These are phyloP conservation scores for Talaromyces sp. DNA, from an alignment of 2,329 filamentous ascomycete genomes.

Conservation along the genomic window DNA sequence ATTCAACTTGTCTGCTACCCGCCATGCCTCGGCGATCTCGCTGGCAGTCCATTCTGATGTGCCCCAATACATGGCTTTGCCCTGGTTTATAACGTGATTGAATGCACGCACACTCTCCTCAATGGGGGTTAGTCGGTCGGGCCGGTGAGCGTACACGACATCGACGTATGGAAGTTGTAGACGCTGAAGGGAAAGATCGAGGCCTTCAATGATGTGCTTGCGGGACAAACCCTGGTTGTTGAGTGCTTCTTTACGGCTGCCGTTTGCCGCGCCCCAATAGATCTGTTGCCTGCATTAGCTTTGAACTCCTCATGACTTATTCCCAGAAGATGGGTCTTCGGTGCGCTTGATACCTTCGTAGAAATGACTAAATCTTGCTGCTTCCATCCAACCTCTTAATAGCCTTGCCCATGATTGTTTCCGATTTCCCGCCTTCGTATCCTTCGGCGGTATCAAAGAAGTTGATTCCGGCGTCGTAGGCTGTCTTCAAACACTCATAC, in stretches of 20 bases:
- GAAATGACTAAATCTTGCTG: constrained; percentile 57
- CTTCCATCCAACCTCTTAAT: constrained; percentile 59
- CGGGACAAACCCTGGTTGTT: constrained; percentile 66
- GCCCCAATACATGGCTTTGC: constrained; percentile 69
- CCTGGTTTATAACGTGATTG: constrained; percentile 65
- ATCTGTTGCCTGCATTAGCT: constrained; percentile 40
- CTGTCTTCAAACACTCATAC: constrained; percentile 48
- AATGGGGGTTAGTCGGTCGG: constrained; percentile 65
- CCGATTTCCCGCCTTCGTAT: constrained; percentile 53
- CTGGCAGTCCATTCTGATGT: constrained; percentile 66
- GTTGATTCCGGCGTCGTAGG: constrained; percentile 57
- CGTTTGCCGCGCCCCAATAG: constrained; percentile 61
- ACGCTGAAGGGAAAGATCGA: constrained; percentile 57
- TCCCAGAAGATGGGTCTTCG: background rate
- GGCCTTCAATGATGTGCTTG: constrained; percentile 68
- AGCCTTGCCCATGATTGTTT: constrained; percentile 54
- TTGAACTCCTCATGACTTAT: background rate
- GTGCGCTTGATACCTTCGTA: constrained; percentile 44
- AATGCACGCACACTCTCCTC: constrained; percentile 69
- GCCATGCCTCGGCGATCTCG: constrained; percentile 63
- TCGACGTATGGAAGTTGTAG: constrained; percentile 66
- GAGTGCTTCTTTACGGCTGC: constrained; percentile 57
- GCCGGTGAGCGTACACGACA: constrained; percentile 65
- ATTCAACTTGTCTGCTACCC: constrained; percentile 58
- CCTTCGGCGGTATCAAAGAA: constrained; percentile 56